These are phyloP conservation scores for Mucor sp. DNA, from an alignment of 371 early-diverging fungal species.

Conservation along the genomic window DNA sequence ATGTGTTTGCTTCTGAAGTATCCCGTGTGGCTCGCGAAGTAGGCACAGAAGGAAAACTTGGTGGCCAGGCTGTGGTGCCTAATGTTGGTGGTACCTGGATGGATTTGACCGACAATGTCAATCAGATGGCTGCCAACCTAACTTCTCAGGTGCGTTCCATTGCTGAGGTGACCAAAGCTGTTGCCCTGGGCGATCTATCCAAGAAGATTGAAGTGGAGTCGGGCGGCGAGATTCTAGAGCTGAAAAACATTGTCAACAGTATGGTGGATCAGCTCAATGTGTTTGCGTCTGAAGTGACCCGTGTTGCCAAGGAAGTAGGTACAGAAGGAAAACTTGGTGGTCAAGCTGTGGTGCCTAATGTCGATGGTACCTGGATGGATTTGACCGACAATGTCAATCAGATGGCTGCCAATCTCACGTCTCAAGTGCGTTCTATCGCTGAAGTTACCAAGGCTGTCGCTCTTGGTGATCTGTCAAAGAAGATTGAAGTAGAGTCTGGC, in stretches of 20 bases:
- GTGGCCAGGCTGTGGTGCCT: conserved; percentile 48
- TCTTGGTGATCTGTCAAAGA: conserved; percentile 32
- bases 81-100: conserved; percentile 51
- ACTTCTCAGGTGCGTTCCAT: conserved; percentile 59
- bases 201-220: conserved; percentile 40
- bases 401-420: conserved; percentile 58
- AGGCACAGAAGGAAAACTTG: conserved; percentile 45
- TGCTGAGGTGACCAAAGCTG: conserved; percentile 37
- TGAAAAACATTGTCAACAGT: conserved; percentile 33
- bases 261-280: conserved; percentile 41
- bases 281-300: conserved; percentile 50
- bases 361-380: conserved; percentile 50
- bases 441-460: conserved; percentile 37
- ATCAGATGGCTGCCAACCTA: conserved; percentile 55
- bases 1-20: conserved; percentile 50
- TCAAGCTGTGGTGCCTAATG: conserved; percentile 42
- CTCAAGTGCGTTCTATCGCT: conserved; percentile 54
- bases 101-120: conserved; percentile 49
- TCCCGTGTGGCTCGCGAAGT: conserved; percentile 46
- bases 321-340: conserved; percentile 51
- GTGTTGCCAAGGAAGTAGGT: conserved; percentile 43
- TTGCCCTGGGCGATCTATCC: conserved; percentile 32
- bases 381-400: conserved; percentile 48
- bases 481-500: conserved; percentile 34
- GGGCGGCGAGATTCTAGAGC: conserved; percentile 34